Percentiles rank a stretch among this genome's conserved stretches.
These are phyloP conservation scores for Ophiocordyceps australis DNA, from an alignment of 2,329 filamentous ascomycete genomes.

Conservation along the genomic window DNA sequence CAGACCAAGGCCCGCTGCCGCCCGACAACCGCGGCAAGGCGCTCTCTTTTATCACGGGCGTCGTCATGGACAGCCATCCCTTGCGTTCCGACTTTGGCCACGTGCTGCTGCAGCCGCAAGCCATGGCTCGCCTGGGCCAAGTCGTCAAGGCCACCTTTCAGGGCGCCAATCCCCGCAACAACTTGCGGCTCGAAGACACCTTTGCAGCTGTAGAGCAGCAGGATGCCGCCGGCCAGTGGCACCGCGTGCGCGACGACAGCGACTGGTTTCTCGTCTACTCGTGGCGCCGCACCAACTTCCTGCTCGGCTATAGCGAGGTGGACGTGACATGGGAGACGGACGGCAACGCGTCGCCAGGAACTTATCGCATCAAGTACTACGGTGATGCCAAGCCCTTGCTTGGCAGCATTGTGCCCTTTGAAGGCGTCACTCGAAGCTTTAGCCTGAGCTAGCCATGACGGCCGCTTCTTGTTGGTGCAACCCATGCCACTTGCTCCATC, in stretches of 20 bases:
- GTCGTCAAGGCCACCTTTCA: conserved; percentile 53
- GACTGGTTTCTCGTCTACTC: conserved; percentile 74
- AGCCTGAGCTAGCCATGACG: conserved; percentile 2
- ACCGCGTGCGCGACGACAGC: conserved; percentile 46
- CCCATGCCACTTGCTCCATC: too few species aligned
- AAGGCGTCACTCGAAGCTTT: conserved; percentile 7
- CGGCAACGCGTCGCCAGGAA: conserved; percentile 35
- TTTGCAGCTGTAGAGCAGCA: conserved; percentile 60
- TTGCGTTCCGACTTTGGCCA: conserved; percentile 53
- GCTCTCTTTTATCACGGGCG: conserved; percentile 62
- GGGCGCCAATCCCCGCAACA: conserved; percentile 79
- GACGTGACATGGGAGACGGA: conserved; percentile 56
- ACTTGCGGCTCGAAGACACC: conserved; percentile 60
- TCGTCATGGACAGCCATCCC: conserved; percentile 54
- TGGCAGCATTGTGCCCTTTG: conserved; percentile 20
- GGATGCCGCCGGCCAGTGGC: conserved; percentile 33
- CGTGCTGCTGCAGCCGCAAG: conserved; percentile 33
- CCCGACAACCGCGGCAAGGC: conserved; percentile 65
- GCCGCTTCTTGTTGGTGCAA: too few species aligned
- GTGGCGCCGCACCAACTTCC: conserved; percentile 55
- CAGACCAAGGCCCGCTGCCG: conserved; percentile 40
- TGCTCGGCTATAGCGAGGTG: conserved; percentile 63
- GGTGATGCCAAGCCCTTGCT: conserved; percentile 51
- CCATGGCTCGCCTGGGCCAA: conserved; percentile 40
- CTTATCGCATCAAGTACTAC: conserved; percentile 67